These are phyloP conservation scores for Dunaliella primolecta DNA, from an alignment of 139 green algal species.

Conservation along the genomic window DNA sequence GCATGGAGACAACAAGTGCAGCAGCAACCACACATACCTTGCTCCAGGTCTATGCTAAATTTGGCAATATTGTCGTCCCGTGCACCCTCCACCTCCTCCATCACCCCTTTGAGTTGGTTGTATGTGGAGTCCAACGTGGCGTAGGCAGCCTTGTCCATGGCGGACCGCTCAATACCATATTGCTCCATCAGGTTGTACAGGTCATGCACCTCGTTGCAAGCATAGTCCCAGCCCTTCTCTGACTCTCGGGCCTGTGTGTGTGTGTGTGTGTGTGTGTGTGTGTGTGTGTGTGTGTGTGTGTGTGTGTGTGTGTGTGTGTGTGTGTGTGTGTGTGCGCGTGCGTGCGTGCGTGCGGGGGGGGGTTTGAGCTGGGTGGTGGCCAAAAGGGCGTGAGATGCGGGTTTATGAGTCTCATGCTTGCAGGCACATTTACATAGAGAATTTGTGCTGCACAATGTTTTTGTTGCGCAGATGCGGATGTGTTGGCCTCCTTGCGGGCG, in stretches of 20 bases:
- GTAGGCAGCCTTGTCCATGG: slow-evolving; percentile 72
- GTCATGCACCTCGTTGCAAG: slow-evolving; percentile 54
- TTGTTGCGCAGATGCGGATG: too few relatives aligned
- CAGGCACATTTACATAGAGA: too few relatives aligned
- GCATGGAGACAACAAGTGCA: neutral
- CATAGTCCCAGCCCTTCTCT: slow-evolving; percentile 39
- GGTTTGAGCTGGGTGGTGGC: too few relatives aligned
- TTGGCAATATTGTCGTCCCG: slow-evolving; percentile 62
- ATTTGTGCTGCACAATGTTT: too few relatives aligned
- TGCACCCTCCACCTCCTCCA: slow-evolving; percentile 65
- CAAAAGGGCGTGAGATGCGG: too few relatives aligned
- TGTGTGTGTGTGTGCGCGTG: slow-evolving; percentile 2
- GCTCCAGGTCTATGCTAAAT: slow-evolving; percentile 66
- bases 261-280: neutral
- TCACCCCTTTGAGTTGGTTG: slow-evolving; percentile 54
- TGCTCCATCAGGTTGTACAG: slow-evolving; percentile 72
- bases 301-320: neutral
- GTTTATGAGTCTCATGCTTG: too few relatives aligned
- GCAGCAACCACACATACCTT: slow-evolving; percentile 22
- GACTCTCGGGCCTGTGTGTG: slow-evolving; percentile 17
- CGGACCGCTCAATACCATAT: slow-evolving; percentile 59
- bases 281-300: neutral
- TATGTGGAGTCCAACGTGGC: slow-evolving; percentile 65
- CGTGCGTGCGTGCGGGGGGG: neutral
- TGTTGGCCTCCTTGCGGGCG: too few relatives aligned